Conservation (phyloP, 2,329 filamentous ascomycete species). For the Cyphellophora attinorum region DNA sequence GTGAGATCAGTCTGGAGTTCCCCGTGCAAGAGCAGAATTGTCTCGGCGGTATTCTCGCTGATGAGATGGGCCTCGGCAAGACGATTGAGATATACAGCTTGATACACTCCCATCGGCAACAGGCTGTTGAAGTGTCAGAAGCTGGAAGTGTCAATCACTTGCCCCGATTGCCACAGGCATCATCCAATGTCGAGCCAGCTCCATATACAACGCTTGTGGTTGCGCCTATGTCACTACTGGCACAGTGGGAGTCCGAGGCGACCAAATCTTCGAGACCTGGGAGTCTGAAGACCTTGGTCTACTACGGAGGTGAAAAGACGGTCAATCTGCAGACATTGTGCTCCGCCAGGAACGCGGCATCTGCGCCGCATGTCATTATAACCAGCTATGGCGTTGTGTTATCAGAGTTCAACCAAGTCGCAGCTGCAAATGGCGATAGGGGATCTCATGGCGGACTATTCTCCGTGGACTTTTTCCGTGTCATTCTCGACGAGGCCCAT, state of each 20-base stretch:
- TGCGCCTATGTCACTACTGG: conserved; percentile 93
- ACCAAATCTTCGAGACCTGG: conserved; percentile 80
- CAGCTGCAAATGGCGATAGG: conserved; percentile 55
- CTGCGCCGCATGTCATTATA: conserved; percentile 81
- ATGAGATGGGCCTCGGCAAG: conserved; percentile 96
- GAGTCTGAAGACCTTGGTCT: conserved; percentile 74
- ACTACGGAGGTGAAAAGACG: conserved; percentile 82
- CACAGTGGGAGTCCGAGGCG: conserved; percentile 94
- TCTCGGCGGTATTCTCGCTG: conserved; percentile 82
- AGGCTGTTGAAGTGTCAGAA: conserved; percentile 26
- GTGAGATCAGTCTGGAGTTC: conserved; percentile 84
- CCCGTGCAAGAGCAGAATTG: conserved; percentile 92
- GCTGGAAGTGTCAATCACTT: conserved; percentile 45
- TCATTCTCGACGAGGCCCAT: conserved; percentile 93
- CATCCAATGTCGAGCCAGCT: conserved; percentile 53
- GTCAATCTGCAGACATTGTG: conserved; percentile 71
- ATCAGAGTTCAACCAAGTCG: conserved; percentile 75
- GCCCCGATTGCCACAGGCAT: conserved; percentile 50
- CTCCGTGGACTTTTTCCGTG: conserved; percentile 84
- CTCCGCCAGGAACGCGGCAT: conserved; percentile 59
- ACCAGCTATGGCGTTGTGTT: conserved; percentile 89
- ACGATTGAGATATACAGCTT: conserved; percentile 97
- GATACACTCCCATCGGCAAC: conserved; percentile 70
- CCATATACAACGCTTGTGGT: conserved; percentile 88
- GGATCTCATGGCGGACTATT: conserved; percentile 67